A percentile compares a stretch with the other conserved stretches of the same genome.
phyloP scores from a whole-genome alignment of 371 early-diverging fungal species.

The Aphelidium insulamus region DNA sequence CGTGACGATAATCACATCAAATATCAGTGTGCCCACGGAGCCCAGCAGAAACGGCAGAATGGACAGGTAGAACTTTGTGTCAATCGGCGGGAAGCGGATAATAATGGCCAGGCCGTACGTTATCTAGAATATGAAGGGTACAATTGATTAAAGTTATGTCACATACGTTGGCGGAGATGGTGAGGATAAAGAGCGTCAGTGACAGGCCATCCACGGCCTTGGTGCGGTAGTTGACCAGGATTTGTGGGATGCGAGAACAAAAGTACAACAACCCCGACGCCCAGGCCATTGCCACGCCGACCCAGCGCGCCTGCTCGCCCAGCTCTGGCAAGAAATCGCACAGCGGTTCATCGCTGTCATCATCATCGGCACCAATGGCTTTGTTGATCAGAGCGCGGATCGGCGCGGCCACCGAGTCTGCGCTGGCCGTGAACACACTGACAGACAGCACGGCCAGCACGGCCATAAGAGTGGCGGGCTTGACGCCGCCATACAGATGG shows the following conservation, averaged over 20 bases:
- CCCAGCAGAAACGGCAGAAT: conserved; percentile 4
- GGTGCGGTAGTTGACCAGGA: background rate
- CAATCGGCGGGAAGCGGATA: conserved; percentile 1
- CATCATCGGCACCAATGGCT: no score
- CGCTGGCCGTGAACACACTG: no score
- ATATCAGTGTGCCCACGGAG: conserved; percentile 3
- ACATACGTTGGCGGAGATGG: conserved; percentile 2
- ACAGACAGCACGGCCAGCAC: no score
- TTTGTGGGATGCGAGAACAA: conserved; percentile 1
- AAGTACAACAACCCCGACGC: conserved; percentile 3
- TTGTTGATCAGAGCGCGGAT: no score
- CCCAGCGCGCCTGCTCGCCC: no score
- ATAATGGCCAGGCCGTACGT: conserved; percentile 3
- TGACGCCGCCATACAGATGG: no score
- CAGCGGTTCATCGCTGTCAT: no score
- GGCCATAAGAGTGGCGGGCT: no score
- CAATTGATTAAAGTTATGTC: no score
- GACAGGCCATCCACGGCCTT: conserved; percentile 2
- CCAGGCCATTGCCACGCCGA: conserved; percentile 4
- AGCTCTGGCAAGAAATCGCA: no score
- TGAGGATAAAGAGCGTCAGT: conserved; percentile 1
- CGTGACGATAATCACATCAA: conserved; percentile 2
- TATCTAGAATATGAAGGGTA: no score
- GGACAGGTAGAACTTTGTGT: conserved; percentile 1
- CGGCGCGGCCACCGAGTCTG: no score